Conservation (phyloP, 495 filamentous ascomycete genomes). For the Penicillium paradoxum region DNA sequence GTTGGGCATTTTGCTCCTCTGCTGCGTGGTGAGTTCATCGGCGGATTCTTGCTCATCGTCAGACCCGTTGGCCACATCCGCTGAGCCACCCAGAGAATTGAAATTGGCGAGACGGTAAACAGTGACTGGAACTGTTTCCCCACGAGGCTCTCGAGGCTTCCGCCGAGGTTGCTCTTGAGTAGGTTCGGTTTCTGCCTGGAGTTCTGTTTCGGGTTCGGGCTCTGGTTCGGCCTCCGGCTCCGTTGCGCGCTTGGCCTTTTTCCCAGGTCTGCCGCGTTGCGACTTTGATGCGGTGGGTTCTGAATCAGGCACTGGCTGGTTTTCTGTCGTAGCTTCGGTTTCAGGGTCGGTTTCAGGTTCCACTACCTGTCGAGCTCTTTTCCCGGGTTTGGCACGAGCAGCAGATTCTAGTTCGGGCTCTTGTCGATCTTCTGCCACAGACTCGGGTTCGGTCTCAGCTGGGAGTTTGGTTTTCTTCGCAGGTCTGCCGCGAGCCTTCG, state of each 20-base stretch:
- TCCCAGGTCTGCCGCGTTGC: slow-evolving; percentile 1
- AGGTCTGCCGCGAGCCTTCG: neutral
- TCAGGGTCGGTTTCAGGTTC: neutral
- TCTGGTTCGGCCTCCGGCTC: slow-evolving; percentile 9
- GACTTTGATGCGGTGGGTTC: slow-evolving; percentile 3
- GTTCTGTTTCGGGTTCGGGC: slow-evolving; percentile 1
- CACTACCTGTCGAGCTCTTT: neutral
- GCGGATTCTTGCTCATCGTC: slow-evolving; percentile 31
- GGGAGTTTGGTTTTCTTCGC: slow-evolving; percentile 1
- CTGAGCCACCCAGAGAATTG: slow-evolving; percentile 22
- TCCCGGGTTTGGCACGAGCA: neutral
- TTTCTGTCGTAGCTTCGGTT: neutral
- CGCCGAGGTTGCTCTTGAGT: slow-evolving; percentile 21
- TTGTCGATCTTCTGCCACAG: slow-evolving; percentile 1
- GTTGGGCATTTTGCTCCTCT: slow-evolving; percentile 41
- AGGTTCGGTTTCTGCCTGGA: slow-evolving; percentile 4
- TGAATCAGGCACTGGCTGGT: neutral
- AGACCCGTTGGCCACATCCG: slow-evolving; percentile 13
- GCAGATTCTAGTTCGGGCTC: neutral
- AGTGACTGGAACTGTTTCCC: slow-evolving; percentile 42
- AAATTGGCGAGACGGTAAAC: slow-evolving; percentile 42
- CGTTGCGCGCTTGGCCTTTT: slow-evolving; percentile 3
- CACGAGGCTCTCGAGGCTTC: slow-evolving; percentile 32
- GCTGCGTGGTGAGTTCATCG: slow-evolving; percentile 29
- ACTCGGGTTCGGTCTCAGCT: slow-evolving; percentile 5